Evolutionary conservation across 2,329 filamentous ascomycete species (phyloP).

Genomic region (Aureobasidium uvarum): DNA sequence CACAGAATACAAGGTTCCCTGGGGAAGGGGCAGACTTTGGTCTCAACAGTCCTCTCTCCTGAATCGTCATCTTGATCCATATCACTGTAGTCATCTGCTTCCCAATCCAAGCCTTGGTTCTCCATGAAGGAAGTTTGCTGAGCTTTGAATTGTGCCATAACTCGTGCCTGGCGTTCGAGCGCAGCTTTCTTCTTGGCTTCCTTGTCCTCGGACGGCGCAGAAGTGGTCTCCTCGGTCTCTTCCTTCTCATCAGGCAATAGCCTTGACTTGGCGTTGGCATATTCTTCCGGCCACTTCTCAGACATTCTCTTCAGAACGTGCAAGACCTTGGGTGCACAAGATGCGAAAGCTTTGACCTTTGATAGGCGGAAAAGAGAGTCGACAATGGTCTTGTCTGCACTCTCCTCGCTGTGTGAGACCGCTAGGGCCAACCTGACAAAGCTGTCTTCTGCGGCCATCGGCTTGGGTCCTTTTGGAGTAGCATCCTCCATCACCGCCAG

Average conservation of each 20-base stretch:
- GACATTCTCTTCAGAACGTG: conserved; percentile 82
- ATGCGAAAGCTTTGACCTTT: conserved; percentile 70
- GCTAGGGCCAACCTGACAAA: conserved; percentile 28
- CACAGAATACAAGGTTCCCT: conserved; percentile 92
- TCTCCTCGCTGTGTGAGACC: conserved; percentile 1
- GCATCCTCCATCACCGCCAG: conserved; percentile 80
- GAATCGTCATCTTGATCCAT: conserved; percentile 63
- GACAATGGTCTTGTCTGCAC: conserved; percentile 46
- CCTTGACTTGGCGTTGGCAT: conserved; percentile 63
- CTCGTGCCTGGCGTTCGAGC: conserved; percentile 80
- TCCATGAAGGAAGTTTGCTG: conserved; percentile 95
- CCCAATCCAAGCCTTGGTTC: conserved; percentile 86
- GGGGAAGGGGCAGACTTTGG: conserved; percentile 85
- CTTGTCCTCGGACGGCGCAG: conserved; percentile 60
- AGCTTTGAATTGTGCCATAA: conserved; percentile 98
- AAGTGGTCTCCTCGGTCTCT: conserved; percentile 52
- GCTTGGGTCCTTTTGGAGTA: conserved; percentile 13
- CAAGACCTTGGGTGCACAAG: conserved; percentile 79
- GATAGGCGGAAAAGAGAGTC: conserved; percentile 54
- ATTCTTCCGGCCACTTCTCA: conserved; percentile 72
- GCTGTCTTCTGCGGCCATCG: conserved; percentile 24
- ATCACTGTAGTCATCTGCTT: conserved; percentile 74
- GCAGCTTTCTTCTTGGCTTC: conserved; percentile 90
- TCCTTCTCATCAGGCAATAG: conserved; percentile 47
- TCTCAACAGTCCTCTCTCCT: conserved; percentile 64